phyloP scores from a whole-genome alignment of 371 early-diverging fungal species.

The Apophysomyces ossiformis region DNA sequence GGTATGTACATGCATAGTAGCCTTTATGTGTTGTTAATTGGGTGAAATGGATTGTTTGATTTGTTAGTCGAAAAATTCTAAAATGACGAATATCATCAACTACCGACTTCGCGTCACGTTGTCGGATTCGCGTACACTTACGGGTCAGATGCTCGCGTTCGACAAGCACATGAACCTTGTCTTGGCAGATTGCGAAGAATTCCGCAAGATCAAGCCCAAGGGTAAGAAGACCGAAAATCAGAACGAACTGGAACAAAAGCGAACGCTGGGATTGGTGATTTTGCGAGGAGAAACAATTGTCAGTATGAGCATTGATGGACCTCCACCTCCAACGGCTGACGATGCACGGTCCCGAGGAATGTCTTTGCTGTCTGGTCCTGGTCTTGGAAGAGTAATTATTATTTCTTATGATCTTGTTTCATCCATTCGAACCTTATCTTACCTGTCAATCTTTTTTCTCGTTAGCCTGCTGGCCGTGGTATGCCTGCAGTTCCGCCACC shows the following conservation, averaged over 20 bases:
- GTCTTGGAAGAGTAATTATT: constrained; percentile 64
- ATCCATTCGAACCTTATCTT: constrained; percentile 6
- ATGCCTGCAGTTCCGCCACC: constrained; percentile 80
- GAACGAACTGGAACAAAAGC: constrained; percentile 73
- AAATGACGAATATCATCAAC: constrained; percentile 94
- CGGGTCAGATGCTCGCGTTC: constrained; percentile 98
- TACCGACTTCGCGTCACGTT: constrained; percentile 93
- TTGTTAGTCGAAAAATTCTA: constrained; percentile 71
- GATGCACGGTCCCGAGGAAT: constrained; percentile 59
- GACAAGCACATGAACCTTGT: constrained; percentile 99
- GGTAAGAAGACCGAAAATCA: constrained; percentile 45
- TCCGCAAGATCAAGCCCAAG: constrained; percentile 84
- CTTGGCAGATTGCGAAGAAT: constrained; percentile 96
- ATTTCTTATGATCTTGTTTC: neutral
- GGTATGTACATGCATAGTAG: neutral
- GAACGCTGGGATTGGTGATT: constrained; percentile 93
- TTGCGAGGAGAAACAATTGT: constrained; percentile 94
- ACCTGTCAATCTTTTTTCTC: neutral
- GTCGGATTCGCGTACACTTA: constrained; percentile 87
- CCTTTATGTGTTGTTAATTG: neutral
- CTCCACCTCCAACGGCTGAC: constrained; percentile 81
- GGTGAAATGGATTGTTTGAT: neutral
- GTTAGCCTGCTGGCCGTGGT: constrained; percentile 89
- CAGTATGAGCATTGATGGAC: constrained; percentile 90
- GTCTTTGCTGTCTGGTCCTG: constrained; percentile 69